These are phyloP conservation scores for Gyromitra esculenta DNA, from an alignment of 2,329 filamentous ascomycete species.

Conservation along the genomic window DNA sequence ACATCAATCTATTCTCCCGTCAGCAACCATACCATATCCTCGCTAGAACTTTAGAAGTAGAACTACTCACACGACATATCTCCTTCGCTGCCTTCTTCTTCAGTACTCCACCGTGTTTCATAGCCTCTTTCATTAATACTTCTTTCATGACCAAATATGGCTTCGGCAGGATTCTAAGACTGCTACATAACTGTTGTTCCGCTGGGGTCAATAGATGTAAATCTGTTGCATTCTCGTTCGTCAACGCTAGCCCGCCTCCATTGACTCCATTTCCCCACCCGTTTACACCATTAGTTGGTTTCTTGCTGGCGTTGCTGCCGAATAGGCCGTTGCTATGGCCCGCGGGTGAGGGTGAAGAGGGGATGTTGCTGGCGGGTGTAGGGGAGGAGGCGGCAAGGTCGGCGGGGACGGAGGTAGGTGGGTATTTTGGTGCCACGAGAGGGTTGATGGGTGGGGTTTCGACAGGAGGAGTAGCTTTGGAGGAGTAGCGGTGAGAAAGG, in stretches of 20 bases:
- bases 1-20: constrained; percentile 72
- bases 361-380: constrained; percentile 55
- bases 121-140: constrained; percentile 85
- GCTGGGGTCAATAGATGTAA: constrained; percentile 85
- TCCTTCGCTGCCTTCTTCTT: constrained; percentile 95
- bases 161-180: constrained; percentile 87
- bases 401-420: constrained; percentile 60
- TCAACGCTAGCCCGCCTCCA: constrained; percentile 67
- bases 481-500: constrained; percentile 61
- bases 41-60: constrained; percentile 11
- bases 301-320: constrained; percentile 35
- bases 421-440: constrained; percentile 69
- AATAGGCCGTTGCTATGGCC: constrained; percentile 26
- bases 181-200: constrained; percentile 85
- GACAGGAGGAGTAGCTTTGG: constrained; percentile 70
- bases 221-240: constrained; percentile 80
- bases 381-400: constrained; percentile 59
- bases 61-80: constrained; percentile 70
- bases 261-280: constrained; percentile 24
- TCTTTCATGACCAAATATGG: constrained; percentile 96
- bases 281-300: constrained; percentile 33
- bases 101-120: constrained; percentile 84
- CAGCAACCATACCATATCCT: constrained; percentile 18
- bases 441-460: constrained; percentile 81
- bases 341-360: constrained; percentile 59